These are phyloP conservation scores for Leccinum fibrillosum DNA, from an alignment of 768 basidiomycete species.

Conservation along the genomic window DNA sequence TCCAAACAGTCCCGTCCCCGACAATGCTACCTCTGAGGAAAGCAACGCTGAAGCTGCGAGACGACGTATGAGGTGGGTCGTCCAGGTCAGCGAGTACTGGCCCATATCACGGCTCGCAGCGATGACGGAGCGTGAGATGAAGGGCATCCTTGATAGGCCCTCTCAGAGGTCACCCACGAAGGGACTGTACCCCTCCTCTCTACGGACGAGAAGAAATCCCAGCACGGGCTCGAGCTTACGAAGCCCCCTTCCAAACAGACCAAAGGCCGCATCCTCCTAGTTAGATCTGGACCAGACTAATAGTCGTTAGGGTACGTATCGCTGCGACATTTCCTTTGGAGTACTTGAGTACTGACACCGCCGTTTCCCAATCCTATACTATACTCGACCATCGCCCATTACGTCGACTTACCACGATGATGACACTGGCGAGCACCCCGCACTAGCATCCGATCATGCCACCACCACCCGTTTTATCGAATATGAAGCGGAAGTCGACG, in stretches of 20 bases:
- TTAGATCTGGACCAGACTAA: constrained; percentile 83
- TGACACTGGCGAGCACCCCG: too few relatives aligned
- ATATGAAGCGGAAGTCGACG: too few relatives aligned
- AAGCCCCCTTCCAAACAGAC: constrained; percentile 14
- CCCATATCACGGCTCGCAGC: constrained; percentile 71
- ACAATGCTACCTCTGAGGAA: constrained; percentile 26
- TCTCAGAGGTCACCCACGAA: constrained; percentile 9
- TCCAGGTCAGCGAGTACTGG: constrained; percentile 97
- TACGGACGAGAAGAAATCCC: constrained; percentile 36
- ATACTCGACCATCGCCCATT: too few relatives aligned
- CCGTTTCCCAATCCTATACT: too few relatives aligned
- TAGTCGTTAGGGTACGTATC: too few relatives aligned
- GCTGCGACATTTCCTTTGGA: too few relatives aligned
- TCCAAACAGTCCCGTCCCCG: constrained; percentile 67
- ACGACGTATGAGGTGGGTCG: constrained; percentile 87
- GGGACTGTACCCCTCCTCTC: constrained; percentile 12
- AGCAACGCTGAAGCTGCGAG: constrained; percentile 44
- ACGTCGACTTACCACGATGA: too few relatives aligned
- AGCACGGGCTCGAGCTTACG: constrained; percentile 23
- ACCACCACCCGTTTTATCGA: too few relatives aligned
- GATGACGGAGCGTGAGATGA: constrained; percentile 68
- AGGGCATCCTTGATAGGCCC: constrained; percentile 47
- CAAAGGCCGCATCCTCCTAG: constrained; percentile 77
- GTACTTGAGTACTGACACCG: too few relatives aligned
- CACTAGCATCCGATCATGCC: too few relatives aligned